Conservation (phyloP, 129 eudicot genomes). For the Artemisia tridentata region DNA sequence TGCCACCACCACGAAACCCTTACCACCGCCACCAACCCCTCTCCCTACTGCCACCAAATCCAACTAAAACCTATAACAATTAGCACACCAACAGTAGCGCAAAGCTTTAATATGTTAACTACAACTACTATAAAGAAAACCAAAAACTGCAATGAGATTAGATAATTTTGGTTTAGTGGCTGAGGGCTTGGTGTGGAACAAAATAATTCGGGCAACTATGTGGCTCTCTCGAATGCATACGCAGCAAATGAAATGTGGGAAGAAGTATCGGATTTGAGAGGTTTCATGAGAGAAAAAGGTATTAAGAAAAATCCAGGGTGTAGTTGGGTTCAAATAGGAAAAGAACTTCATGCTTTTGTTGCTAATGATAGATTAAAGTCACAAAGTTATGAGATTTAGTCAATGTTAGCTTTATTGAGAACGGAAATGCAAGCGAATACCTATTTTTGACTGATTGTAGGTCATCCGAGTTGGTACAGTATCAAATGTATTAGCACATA, state of each 20-base stretch:
- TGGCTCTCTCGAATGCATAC: constrained; percentile 54
- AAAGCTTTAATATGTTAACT: no score
- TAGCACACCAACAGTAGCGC: no score
- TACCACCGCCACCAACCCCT: no score
- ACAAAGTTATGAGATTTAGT: constrained; percentile 41
- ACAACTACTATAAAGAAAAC: no score
- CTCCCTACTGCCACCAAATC: no score
- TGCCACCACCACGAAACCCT: no score
- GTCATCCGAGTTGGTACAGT: not conserved
- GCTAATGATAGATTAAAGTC: constrained; percentile 48
- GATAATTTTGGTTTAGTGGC: no score
- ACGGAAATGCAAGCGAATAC: constrained; percentile 39
- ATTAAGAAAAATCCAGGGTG: constrained; percentile 60
- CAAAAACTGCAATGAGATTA: no score
- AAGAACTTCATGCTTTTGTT: constrained; percentile 55
- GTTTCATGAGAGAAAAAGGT: constrained; percentile 47
- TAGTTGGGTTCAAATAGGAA: constrained; percentile 62
- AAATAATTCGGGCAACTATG: constrained; percentile 42
- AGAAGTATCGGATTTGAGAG: constrained; percentile 43
- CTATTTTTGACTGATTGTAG: constrained; percentile 5
- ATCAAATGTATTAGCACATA: not conserved
- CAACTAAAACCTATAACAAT: no score
- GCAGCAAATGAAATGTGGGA: constrained; percentile 54
- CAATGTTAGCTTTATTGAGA: constrained; percentile 34
- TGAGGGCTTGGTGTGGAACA: constrained; percentile 31